Evolutionary conservation across 1,284 basidiomycete species (phyloP), one percentile per base, ranked within the genome.

Genomic region (Rhodotorula sp.): DNA sequence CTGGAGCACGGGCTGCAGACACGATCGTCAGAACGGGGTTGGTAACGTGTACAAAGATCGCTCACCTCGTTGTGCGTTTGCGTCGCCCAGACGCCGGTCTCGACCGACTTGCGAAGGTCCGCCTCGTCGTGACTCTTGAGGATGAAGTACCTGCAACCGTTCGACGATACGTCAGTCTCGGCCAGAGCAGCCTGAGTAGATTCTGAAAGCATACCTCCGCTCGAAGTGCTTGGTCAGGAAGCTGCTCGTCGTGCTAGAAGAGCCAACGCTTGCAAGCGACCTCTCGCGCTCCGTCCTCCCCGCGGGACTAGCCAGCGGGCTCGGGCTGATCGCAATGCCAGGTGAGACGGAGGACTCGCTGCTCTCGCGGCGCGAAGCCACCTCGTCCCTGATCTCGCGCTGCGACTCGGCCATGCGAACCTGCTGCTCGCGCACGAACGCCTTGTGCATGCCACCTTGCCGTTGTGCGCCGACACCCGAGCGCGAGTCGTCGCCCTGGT

Each of bases 381-480:
- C 59, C 57, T 68, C 49, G 41, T 64, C 45, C 45, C 44, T 27
- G 21, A 58, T 19, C 7, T 9, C 59, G 25, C 50, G 49, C 61
- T 61, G 59, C 42, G 64, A 61, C 66, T 74, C 72, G 49, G 76
- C 70, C 68, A 77, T 78, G 67, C 74, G 74, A 69, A 80, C 82
- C 78, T 85, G 84, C 74, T 87, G 84, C 59, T 65, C 91, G 88
- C 79, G 86, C 87, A 42, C 82, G 88, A 91, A 93, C 21, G 86
- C 85, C 41, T 85, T 85, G 80, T 98, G 95, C 79, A 97, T 85
- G 1, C 92, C 92, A 65, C 88, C 87, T 0, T 92, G 92, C 21
- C 95, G 85, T 82, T 97, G 95, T 3, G 88, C 93, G 4, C 93
- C 93, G 0, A 98, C 94, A 0, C 95, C 95, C 2, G 93, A 90